These are phyloP conservation scores for Glutinoglossum americanum DNA, from an alignment of 495 filamentous ascomycete species.

Conservation along the genomic window DNA sequence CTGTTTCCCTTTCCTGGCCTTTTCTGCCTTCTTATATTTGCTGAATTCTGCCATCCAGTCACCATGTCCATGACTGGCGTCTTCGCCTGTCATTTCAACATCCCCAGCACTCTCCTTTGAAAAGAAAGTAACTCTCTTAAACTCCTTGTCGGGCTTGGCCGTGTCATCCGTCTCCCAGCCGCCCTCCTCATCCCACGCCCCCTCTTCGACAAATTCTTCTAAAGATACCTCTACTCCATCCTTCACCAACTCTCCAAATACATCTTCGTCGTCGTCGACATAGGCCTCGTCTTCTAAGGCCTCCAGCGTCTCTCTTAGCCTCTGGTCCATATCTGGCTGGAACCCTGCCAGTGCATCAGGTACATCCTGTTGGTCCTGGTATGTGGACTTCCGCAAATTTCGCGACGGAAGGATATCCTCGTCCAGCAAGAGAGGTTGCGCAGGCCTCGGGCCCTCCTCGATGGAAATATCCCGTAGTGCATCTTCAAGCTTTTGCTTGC, in stretches of 20 bases:
- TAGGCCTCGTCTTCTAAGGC: conserved; percentile 92
- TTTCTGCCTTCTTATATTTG: conserved; percentile 66
- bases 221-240: conserved; percentile 52
- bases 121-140: conserved; percentile 10
- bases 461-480: conserved; percentile 47
- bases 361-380: conserved; percentile 83
- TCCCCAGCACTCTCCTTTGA: conserved; percentile 11
- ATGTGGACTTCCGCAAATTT: conserved; percentile 48
- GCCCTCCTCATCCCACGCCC: conserved; percentile 37
- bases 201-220: conserved; percentile 41
- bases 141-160: conserved; percentile 31
- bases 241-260: conserved; percentile 59
- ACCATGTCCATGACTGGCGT: conserved; percentile 24
- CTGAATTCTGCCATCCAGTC: conserved; percentile 79
- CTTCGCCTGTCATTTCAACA: conserved; percentile 23
- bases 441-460: conserved; percentile 23
- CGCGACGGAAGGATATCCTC: conserved; percentile 49
- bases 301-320: conserved; percentile 78
- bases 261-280: conserved; percentile 63
- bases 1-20: conserved; percentile 22
- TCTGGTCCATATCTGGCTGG: conserved; percentile 94
- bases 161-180: conserved; percentile 91
- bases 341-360: conserved; percentile 84
- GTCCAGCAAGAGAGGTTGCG: conserved; percentile 25
- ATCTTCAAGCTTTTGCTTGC: conserved; percentile 58